Base-by-base conservation (phyloP, 139 green algal genomes). In the Chlorella sp. region DNA sequence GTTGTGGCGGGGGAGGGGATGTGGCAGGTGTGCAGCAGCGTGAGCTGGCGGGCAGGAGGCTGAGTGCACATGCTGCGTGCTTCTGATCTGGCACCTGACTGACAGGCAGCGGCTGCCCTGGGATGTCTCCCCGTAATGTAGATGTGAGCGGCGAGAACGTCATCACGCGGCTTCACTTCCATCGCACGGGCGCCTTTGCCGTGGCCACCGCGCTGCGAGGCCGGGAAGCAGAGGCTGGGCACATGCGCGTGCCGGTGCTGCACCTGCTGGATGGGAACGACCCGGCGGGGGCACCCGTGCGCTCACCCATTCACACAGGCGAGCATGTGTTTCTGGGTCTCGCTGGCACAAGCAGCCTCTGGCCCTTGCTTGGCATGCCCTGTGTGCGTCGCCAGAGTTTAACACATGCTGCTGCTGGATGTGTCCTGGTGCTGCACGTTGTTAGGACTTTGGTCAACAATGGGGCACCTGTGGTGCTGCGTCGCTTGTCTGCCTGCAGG, bases 201-300 rank as follows among this genome's bases (percentile, higher is more conserved):
- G 69, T 90, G 37, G 37, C 64, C 69, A 86, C 79, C 37, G 61
- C 36, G 78, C 78, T 60, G 81, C 39, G 66, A 0, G 89, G 85
- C 32, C 18, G 73, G 7, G 83, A 86, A 32, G 57, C 21, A 3
- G 89, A 83, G 57, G 84, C 83, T 14, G 71, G 73, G 21, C 89
- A 92, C 53, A 1, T 19, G 36, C 86, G 89, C 37, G 71, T 92
- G 39, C 90, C 90, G 37, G 85, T 92, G 75, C 85, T 92, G 83
- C 76, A 86, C 66, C 75, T 92, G 37, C 28, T 92, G 37, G 85
- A 90, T 11, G 77, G 85, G 19, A 7, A 1, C 39, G 64, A 88
- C 26, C 85, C 22, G 2, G 83, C 68, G 37, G 85, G 85, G 3
- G 85, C 85, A 9, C 60, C 90, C 14, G 32, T 7, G 12, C 30